Base-by-base conservation (phyloP, 805 yeast species). In the Candida boleticola region DNA sequence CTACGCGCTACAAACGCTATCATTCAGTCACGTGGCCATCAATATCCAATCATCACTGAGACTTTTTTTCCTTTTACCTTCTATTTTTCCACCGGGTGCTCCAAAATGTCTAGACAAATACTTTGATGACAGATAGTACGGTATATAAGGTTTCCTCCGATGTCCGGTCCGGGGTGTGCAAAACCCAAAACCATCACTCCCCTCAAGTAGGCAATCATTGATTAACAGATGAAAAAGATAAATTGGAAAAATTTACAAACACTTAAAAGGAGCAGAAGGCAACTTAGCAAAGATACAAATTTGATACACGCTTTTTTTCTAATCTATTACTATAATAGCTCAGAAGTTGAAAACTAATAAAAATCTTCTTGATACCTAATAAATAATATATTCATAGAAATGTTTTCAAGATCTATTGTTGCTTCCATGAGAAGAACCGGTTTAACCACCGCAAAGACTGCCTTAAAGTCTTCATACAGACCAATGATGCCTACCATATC, bases 321-420 rank as follows among this genome's bases (percentile, higher is more conserved):
- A n/a, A n/a, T n/a, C n/a, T n/a, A n/a, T n/a, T n/a, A n/a, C n/a
- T n/a, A n/a, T n/a, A n/a, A n/a, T n/a, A n/a, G n/a, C n/a, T n/a
- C n/a, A n/a, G n/a, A n/a, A n/a, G n/a, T n/a, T n/a, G n/a, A n/a
- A n/a, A n/a, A n/a, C n/a, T n/a, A n/a, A n/a, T n/a, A n/a, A n/a
- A n/a, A n/a, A n/a, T n/a, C n/a, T n/a, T n/a, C n/a, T n/a, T n/a
- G n/a, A n/a, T n/a, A n/a, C n/a, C n/a, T n/a, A n/a, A n/a, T n/a
- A n/a, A n/a, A n/a, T n/a, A n/a, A n/a, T n/a, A n/a, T n/a, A n/a
- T n/a, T n/a, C n/a, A n/a, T 23, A 36, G 42, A 11, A 37, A 60
- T 60, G 66, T 49, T 60, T 35, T 45, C 63, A 20, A 61, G 63
- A 57, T 49, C 56, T 32, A 42, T 58, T 20, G 41, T 50, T n/a